These are phyloP conservation scores for Coemansia sp. DNA, from an alignment of 192 early-diverging fungal genomes.

Conservation along the genomic window DNA sequence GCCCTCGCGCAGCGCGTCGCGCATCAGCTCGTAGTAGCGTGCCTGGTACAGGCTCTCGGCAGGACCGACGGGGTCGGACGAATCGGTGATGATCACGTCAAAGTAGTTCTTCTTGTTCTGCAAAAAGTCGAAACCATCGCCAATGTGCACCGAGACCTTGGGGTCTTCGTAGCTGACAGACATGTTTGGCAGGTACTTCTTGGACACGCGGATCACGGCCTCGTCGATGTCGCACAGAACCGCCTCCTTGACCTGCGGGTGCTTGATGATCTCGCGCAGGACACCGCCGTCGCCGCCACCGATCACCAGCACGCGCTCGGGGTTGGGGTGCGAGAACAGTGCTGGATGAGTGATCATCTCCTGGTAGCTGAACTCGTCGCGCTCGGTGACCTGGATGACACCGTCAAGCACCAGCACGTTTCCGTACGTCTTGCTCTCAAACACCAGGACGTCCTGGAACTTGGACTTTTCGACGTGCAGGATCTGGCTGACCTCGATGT, in stretches of 20 bases:
- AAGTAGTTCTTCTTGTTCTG: conserved; percentile 82
- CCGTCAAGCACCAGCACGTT: conserved; percentile 97
- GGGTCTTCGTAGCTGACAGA: conserved; percentile 91
- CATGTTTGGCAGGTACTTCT: conserved; percentile 92
- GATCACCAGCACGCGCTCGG: conserved; percentile 95
- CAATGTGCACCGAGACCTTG: conserved; percentile 93
- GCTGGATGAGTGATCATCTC: conserved; percentile 99
- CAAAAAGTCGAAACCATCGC: conserved; percentile 94
- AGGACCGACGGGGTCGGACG: conserved; percentile 97
- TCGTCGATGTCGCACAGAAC: conserved; percentile 98
- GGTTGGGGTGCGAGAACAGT: conserved; percentile 91
- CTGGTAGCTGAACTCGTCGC: conserved; percentile 99
- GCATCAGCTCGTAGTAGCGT: conserved; percentile 92
- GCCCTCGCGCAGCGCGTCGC: conserved; percentile 79
- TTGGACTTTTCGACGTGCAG: conserved; percentile 92
- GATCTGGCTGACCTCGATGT: conserved; percentile 91
- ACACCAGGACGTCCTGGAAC: conserved; percentile 98
- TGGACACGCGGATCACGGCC: conserved; percentile 85
- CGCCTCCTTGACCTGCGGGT: conserved; percentile 88
- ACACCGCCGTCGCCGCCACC: conserved; percentile 99
- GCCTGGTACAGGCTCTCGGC: conserved; percentile 93
- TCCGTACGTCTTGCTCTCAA: conserved; percentile 91
- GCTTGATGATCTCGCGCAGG: conserved; percentile 96
- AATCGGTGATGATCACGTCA: conserved; percentile 99
- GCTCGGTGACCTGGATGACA: conserved; percentile 96